These are phyloP conservation scores for Pseudonectria buxi DNA, from an alignment of 2,329 filamentous ascomycete species.

Conservation along the genomic window DNA sequence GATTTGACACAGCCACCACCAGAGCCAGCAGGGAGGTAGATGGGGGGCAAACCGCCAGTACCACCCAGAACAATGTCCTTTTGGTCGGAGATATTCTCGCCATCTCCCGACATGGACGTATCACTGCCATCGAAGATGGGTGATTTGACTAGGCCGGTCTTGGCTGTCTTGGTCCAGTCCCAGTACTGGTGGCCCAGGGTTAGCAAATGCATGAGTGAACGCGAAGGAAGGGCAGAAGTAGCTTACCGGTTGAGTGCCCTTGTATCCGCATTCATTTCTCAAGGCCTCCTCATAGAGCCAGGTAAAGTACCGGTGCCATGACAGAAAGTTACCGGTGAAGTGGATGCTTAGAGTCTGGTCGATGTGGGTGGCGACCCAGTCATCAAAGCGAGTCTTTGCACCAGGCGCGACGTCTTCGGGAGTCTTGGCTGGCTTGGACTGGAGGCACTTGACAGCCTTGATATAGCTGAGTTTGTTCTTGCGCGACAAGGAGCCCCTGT, in stretches of 20 bases:
- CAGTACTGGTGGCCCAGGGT: slow-evolving; percentile 31
- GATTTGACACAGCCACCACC: slow-evolving; percentile 50
- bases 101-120: slow-evolving; percentile 39
- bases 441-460: slow-evolving; percentile 38
- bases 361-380: slow-evolving; percentile 44
- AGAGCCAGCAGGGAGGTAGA: slow-evolving; percentile 36
- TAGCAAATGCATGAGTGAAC: neutral
- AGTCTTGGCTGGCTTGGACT: slow-evolving; percentile 29
- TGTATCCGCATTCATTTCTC: slow-evolving; percentile 28
- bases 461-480: slow-evolving; percentile 32
- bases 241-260: slow-evolving; percentile 32
- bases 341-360: slow-evolving; percentile 40
- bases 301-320: slow-evolving; percentile 27
- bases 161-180: slow-evolving; percentile 37
- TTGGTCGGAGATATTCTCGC: slow-evolving; percentile 22
- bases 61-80: slow-evolving; percentile 20
- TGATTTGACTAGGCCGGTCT: slow-evolving; percentile 31
- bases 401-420: slow-evolving; percentile 32
- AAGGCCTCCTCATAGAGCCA: slow-evolving; percentile 27
- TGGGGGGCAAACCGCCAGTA: slow-evolving; percentile 17
- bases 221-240: neutral
- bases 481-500: slow-evolving; percentile 19
- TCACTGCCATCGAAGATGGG: slow-evolving; percentile 44
- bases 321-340: slow-evolving; percentile 27
- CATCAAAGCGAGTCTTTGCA: slow-evolving; percentile 40